These are phyloP conservation scores for Strobilomyces dryophilus DNA, from an alignment of 768 basidiomycete genomes.

Conservation along the genomic window DNA sequence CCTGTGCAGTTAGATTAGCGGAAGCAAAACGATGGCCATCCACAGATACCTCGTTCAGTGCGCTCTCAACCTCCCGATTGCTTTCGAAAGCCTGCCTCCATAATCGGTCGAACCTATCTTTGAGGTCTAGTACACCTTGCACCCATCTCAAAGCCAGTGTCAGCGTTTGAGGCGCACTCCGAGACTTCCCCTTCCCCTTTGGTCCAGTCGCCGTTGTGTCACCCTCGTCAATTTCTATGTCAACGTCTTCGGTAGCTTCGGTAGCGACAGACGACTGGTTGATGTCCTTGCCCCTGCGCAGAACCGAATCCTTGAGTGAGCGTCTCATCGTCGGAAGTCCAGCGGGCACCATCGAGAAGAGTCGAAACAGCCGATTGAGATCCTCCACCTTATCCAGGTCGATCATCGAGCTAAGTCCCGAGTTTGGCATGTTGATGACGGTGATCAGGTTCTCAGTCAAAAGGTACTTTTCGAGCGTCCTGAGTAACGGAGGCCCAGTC, in stretches of 20 bases:
- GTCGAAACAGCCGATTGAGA: constrained; percentile 70
- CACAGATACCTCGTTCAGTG: constrained; percentile 72
- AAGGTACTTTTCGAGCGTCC: constrained; percentile 74
- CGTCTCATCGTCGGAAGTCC: constrained; percentile 65
- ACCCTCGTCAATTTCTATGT: constrained; percentile 33
- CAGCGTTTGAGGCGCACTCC: constrained; percentile 40
- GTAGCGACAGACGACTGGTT: constrained; percentile 56
- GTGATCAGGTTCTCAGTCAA: constrained; percentile 72
- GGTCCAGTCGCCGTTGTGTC: constrained; percentile 31
- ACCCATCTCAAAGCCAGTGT: constrained; percentile 86
- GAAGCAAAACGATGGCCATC: not conserved
- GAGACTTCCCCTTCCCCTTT: constrained; percentile 52
- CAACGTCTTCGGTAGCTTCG: constrained; percentile 34
- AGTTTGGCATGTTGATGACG: constrained; percentile 74
- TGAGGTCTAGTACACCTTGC: constrained; percentile 82
- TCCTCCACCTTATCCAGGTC: constrained; percentile 75
- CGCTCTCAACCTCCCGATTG: constrained; percentile 75
- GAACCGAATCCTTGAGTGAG: constrained; percentile 68
- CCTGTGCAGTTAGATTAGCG: constrained; percentile 44
- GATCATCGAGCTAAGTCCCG: constrained; percentile 85
- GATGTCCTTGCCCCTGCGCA: constrained; percentile 71
- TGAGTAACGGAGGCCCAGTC: constrained; percentile 63
- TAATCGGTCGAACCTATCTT: constrained; percentile 83
- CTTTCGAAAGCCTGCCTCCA: constrained; percentile 67
- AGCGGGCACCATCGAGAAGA: constrained; percentile 63